Conservation (phyloP, 179 eudicot species). For the Drosera spatulata region DNA sequence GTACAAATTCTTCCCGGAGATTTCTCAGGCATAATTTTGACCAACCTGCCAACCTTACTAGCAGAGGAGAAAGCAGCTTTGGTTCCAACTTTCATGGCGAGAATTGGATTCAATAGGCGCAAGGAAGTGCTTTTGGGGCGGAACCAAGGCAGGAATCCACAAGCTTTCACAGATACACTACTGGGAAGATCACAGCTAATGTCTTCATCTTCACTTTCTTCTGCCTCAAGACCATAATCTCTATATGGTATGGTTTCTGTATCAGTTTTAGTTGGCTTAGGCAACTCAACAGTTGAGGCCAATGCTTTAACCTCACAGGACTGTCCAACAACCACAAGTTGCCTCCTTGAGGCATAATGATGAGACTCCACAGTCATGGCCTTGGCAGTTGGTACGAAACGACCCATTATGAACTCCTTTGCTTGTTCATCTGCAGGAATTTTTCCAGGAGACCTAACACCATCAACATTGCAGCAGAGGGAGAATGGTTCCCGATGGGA, state of each 20-base stretch:
- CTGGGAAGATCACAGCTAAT: conserved; percentile 24
- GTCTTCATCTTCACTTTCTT: conserved; percentile 24
- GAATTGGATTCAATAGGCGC: conserved; percentile 66
- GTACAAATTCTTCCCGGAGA: conserved; percentile 32
- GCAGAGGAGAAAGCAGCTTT: conserved; percentile 36
- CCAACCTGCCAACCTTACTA: conserved; percentile 33
- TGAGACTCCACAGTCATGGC: conserved; percentile 81
- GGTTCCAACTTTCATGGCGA: conserved; percentile 44
- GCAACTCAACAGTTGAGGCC: conserved; percentile 14
- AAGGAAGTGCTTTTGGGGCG: conserved; percentile 60
- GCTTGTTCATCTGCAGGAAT: conserved; percentile 38
- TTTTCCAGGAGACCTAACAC: conserved; percentile 9
- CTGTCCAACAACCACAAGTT: conserved; percentile 21
- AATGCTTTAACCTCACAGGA: conserved; percentile 27
- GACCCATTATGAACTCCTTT: conserved; percentile 75
- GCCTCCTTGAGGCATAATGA: conserved; percentile 52
- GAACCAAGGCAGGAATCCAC: conserved; percentile 73
- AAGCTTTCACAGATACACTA: conserved; percentile 40
- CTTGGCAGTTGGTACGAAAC: conserved; percentile 88
- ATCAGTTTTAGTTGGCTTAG: conserved; percentile 21
- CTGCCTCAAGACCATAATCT: conserved; percentile 26
- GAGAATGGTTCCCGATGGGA: conserved; percentile 48
- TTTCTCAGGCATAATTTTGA: conserved; percentile 47
- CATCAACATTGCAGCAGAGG: conserved; percentile 54
- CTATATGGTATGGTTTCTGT: conserved; percentile 23